A percentile compares a stretch with the other conserved stretches of the same genome.
Conservation (phyloP, 176 grass and related monocot species). For the Carex scoparia region DNA sequence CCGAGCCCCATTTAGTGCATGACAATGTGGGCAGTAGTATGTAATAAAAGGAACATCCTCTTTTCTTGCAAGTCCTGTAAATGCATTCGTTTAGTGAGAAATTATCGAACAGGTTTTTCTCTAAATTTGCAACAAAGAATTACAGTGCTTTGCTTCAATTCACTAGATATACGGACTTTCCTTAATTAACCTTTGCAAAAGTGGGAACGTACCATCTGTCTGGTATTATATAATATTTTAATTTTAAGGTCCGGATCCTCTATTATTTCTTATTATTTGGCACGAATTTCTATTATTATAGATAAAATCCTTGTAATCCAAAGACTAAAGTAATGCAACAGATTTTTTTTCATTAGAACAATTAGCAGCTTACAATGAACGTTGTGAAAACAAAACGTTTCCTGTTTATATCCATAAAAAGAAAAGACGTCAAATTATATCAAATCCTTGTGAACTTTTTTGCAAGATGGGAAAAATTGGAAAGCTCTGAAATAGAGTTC, state of each 20-base stretch:
- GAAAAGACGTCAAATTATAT: neutral
- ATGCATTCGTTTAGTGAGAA: conserved; percentile 9
- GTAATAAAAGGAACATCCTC: conserved; percentile 80
- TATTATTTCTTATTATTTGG: neutral
- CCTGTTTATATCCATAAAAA: neutral
- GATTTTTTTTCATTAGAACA: neutral
- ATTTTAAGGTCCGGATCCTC: neutral
- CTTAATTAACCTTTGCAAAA: neutral
- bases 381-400: neutral
- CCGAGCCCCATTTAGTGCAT: conserved; percentile 51
- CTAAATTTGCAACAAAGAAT: neutral
- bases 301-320: neutral
- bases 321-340: neutral
- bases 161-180: neutral
- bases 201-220: too few species aligned
- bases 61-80: conserved; percentile 74
- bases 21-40: conserved; percentile 90
- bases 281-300: neutral
- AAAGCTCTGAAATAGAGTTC: neutral
- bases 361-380: neutral
- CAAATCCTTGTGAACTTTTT: neutral
- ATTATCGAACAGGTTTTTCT: neutral
- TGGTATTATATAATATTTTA: too few species aligned
- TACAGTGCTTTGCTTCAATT: neutral
- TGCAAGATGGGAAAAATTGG: neutral